Evolutionary conservation across 805 yeast species (phyloP).

Genomic region (Candida palmyrensis): DNA sequence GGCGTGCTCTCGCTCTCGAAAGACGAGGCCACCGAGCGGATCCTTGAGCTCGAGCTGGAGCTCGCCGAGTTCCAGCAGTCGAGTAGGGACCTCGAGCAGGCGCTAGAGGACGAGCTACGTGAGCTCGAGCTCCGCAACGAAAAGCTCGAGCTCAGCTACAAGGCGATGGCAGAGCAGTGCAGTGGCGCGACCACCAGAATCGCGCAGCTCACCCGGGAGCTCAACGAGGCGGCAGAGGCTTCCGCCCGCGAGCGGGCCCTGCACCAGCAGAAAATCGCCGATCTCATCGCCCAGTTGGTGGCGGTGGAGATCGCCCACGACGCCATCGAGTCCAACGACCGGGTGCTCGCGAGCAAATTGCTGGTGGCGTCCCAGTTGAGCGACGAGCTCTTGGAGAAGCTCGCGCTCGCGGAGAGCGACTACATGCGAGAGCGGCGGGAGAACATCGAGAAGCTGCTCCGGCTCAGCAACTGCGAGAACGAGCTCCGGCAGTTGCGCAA

Average conservation of each 20-base stretch:
- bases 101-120: slow-evolving; percentile 39
- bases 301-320: slow-evolving; percentile 41
- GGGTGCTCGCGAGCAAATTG: slow-evolving; percentile 29
- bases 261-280: slow-evolving; percentile 15
- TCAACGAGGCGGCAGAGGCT: slow-evolving; percentile 12
- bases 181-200: slow-evolving; percentile 12
- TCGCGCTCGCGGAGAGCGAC: slow-evolving; percentile 40
- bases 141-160: slow-evolving; percentile 11
- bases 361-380: slow-evolving; percentile 32
- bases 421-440: slow-evolving; percentile 21
- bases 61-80: slow-evolving; percentile 39
- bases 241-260: slow-evolving; percentile 6
- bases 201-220: slow-evolving; percentile 14
- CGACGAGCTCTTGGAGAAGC: slow-evolving; percentile 36
- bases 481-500: slow-evolving; percentile 17
- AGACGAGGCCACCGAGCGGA: slow-evolving; percentile 20
- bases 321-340: slow-evolving; percentile 32
- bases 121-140: slow-evolving; percentile 24
- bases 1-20: slow-evolving; percentile 10
- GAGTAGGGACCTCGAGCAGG: slow-evolving; percentile 39
- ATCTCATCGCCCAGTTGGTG: slow-evolving; percentile 27
- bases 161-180: slow-evolving; percentile 15
- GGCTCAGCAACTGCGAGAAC: slow-evolving; percentile 27
- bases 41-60: slow-evolving; percentile 33
- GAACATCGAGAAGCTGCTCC: slow-evolving; percentile 20